Conservation (phyloP, 257 asterid genomes). For the Primulina huaijiensis region DNA sequence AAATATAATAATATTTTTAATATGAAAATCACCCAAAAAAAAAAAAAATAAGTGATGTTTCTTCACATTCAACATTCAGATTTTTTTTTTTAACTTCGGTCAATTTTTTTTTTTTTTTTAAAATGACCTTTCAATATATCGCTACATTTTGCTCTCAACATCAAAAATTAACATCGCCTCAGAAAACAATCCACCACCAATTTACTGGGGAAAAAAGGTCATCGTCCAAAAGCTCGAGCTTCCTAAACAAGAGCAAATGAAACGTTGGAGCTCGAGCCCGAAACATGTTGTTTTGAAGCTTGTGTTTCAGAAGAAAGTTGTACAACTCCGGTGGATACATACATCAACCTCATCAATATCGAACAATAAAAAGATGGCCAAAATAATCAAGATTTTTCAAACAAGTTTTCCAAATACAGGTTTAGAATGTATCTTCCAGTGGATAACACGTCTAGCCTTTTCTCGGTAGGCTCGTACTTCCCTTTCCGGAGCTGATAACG, state of each 20-base stretch:
- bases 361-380: constrained; percentile 9
- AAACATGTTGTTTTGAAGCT: not conserved
- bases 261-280: not conserved
- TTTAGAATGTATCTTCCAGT: constrained; percentile 84
- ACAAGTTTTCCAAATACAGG: constrained; percentile 73
- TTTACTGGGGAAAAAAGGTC: too few relatives aligned
- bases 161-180: too few relatives aligned
- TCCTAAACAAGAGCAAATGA: too few relatives aligned
- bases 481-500: constrained; percentile 95
- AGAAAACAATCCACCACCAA: too few relatives aligned
- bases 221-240: not conserved
- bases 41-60: too few relatives aligned
- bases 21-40: too few relatives aligned
- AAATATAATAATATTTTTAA: too few relatives aligned
- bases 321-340: constrained; percentile 3
- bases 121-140: too few relatives aligned
- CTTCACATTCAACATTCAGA: too few relatives aligned
- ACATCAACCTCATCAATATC: constrained; percentile 1
- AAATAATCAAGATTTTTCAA: constrained; percentile 56
- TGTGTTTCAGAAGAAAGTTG: constrained; percentile 7
- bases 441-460: constrained; percentile 82
- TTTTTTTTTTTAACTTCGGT: too few relatives aligned
- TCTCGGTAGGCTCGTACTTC: constrained; percentile 87
- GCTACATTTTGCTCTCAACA: too few relatives aligned
- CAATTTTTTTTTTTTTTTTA: too few relatives aligned